Base-by-base conservation (phyloP, 768 basidiomycete genomes). In the Tulasnella sp. region DNA sequence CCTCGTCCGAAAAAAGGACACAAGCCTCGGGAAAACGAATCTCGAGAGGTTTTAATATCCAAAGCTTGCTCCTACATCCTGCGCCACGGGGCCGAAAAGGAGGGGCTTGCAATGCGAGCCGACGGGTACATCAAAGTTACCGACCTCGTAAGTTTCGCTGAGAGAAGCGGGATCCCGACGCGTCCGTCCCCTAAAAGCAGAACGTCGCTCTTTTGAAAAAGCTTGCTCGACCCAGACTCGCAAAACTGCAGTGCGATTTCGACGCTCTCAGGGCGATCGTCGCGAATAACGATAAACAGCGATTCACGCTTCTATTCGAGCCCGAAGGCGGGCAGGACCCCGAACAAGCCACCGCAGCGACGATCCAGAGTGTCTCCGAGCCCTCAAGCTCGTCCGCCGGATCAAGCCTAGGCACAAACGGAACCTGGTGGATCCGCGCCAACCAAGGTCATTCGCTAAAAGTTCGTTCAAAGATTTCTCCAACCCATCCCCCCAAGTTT, bases 31-130 rank as follows among this genome's bases (percentile, higher is more conserved):
- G 37, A 7, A 6, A 32, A 67, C 29, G 94, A 96, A 81, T 85
- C 89, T 4, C 90, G 89, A 0, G 90, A 92, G 72, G 88, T 92
- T 7, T 88, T 90, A 15, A 81, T 93, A 18, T 95, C 93, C 18
- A 98, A 98, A 84, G 93, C 93, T 0, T 85, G 99, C 11, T 92
- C 95, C 0, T 98, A 92, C 88, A 86, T 99, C 35, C 88, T 99
- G n/a, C 89, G 96, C 4, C 97, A 99, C 83, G 94, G 92, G 0
- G 95, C 96, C 26, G 86, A 89, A 80, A 89, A 89, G 48, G 91
- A 96, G 79, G 89, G 91, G 0, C 82, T 98, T 5, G 81, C 85
- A 5, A 92, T 98, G 86, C 89, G 96, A 10, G 82, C 87, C 40
- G 97, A 98, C 82, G 97, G 97, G 20, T 98, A 91, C 82, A 90